Base-by-base conservation (phyloP, 768 basidiomycete species). In the Mycena filopes region DNA sequence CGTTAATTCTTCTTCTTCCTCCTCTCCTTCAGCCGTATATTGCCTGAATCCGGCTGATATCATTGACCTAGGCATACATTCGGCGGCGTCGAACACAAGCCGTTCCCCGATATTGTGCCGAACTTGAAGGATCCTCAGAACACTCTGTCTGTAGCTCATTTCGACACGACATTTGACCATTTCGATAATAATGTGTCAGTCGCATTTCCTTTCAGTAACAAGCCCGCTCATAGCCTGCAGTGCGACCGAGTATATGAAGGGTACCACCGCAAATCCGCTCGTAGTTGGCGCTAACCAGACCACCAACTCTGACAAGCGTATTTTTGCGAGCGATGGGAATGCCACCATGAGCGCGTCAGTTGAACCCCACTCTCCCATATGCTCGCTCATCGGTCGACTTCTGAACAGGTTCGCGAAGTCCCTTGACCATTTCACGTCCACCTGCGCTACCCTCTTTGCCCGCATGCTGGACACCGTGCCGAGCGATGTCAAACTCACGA, bases 201-300 rank as follows among this genome's bases (percentile, higher is more conserved):
- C 18, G 0, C 9, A 33, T 21, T 26, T 26, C 38, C 26, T 6
- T 11, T 6, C 7, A 33, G 12, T 49, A n/a, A n/a, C n/a, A n/a
- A n/a, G n/a, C n/a, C n/a, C n/a, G n/a, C n/a, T n/a, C n/a, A n/a
- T n/a, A n/a, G n/a, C 20, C 33, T 21, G 12, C 58, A 80, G 78
- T 53, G 78, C 77, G 4, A 78, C 74, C 7, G 76, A 79, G 62
- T 81, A 79, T 63, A 72, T 81, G 28, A 70, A 74, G 57, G 79
- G 78, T 13, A 72, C 74, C 4, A 80, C 79, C 1, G 70, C 71
- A 47, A 78, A 81, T 33, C 74, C 76, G 11, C 76, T 80, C 40
- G 79, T 80, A 29, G 71, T 73, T 13, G 71, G 72, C n/a, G 50
- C 73, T 1, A 81, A 81, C 59, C 66, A 66, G 36, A 80, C 78